phyloP scores from a whole-genome alignment of 345 rosid genomes.

The Lumnitzera racemosa region DNA sequence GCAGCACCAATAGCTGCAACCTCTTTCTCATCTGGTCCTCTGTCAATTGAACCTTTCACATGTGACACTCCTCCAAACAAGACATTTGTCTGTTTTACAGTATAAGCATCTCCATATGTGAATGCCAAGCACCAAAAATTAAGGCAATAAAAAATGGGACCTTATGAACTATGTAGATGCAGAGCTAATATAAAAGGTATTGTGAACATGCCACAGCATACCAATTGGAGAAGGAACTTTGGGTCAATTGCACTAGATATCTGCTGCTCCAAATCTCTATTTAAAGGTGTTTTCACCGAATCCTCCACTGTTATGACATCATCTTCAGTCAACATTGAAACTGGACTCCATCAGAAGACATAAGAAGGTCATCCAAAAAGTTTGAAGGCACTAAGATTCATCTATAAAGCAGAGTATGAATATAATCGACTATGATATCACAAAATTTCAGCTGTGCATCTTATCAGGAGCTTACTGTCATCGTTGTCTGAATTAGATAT shows the following conservation, averaged over 20 bases:
- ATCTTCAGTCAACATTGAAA: slow-evolving; percentile 54
- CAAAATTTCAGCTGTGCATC: neutral
- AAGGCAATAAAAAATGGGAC: neutral
- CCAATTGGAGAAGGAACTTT: slow-evolving; percentile 89
- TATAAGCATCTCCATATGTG: slow-evolving; percentile 10
- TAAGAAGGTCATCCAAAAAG: slow-evolving; percentile 4
- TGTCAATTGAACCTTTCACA: slow-evolving; percentile 26
- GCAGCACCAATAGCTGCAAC: slow-evolving; percentile 83
- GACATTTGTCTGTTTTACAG: slow-evolving; percentile 59
- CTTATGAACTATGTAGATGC: slow-evolving; percentile 10
- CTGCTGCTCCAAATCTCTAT: slow-evolving; percentile 56
- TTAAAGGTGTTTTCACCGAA: slow-evolving; percentile 37
- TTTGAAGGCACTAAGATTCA: neutral
- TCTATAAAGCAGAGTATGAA: neutral
- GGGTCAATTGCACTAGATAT: slow-evolving; percentile 73
- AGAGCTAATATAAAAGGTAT: slow-evolving; percentile 10
- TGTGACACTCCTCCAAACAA: slow-evolving; percentile 51
- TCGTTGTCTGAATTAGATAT: slow-evolving; percentile 36
- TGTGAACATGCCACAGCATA: slow-evolving; percentile 25
- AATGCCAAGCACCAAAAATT: neutral
- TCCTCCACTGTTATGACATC: slow-evolving; percentile 52
- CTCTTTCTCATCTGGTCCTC: slow-evolving; percentile 49
- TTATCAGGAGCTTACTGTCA: slow-evolving; percentile 42
- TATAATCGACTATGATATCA: neutral
- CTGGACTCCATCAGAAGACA: slow-evolving; percentile 26